phyloP scores from a whole-genome alignment of 768 basidiomycete species.

The Agrocybe praecox region DNA sequence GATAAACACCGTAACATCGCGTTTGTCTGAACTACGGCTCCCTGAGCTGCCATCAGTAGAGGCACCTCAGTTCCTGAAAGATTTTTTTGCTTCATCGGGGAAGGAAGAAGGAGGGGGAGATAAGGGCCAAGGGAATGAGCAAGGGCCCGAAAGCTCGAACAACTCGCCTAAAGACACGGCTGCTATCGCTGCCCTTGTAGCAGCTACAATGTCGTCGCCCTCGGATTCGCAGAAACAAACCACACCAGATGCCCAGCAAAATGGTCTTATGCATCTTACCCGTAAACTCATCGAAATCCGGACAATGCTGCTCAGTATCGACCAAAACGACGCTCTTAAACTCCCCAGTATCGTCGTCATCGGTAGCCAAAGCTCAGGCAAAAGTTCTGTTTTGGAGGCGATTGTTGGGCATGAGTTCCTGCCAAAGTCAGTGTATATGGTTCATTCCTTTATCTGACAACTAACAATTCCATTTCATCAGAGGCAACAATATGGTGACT shows the following conservation, averaged over 20 bases:
- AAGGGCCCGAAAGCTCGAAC: conserved; percentile 36
- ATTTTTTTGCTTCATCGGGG: conserved; percentile 47
- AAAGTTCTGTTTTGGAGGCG: conserved; percentile 96
- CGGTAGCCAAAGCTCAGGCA: conserved; percentile 97
- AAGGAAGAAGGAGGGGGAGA: conserved; percentile 31
- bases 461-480: conserved; percentile 29
- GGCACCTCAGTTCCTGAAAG: conserved; percentile 71
- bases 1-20: conserved; percentile 59
- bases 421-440: conserved; percentile 75
- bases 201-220: conserved; percentile 78
- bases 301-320: conserved; percentile 92
- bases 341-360: conserved; percentile 98
- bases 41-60: conserved; percentile 57
- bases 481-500: conserved; percentile 99
- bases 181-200: conserved; percentile 73
- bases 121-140: conserved; percentile 23
- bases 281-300: conserved; percentile 95
- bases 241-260: conserved; percentile 55
- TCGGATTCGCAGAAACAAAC: conserved; percentile 53
- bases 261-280: conserved; percentile 92
- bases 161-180: conserved; percentile 60
- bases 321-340: conserved; percentile 93
- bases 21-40: conserved; percentile 62
- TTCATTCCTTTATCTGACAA: conserved; percentile 1
- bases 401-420: conserved; percentile 98